Evolutionary conservation across 1,139 yeast genomes (phyloP).

Genomic region (Kluyveromyces sp.): DNA sequence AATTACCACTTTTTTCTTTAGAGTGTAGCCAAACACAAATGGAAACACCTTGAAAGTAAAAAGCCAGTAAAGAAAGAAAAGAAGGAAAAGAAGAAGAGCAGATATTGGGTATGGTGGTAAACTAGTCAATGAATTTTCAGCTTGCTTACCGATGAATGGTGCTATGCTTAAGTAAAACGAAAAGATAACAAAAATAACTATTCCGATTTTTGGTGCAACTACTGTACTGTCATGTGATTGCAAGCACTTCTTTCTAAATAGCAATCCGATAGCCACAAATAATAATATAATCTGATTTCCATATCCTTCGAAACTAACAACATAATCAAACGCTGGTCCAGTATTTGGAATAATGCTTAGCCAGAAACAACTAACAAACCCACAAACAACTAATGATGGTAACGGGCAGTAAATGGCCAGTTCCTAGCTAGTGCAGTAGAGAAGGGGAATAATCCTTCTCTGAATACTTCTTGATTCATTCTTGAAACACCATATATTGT

Average conservation of each 20-base stretch:
- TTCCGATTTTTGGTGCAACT: slow-evolving; percentile 39
- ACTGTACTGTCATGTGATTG: not conserved
- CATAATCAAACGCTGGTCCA: slow-evolving; percentile 49
- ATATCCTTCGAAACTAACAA: slow-evolving; percentile 52
- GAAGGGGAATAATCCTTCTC: slow-evolving; percentile 56
- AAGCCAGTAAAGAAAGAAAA: slow-evolving; percentile 43
- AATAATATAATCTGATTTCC: slow-evolving; percentile 45
- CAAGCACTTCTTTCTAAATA: slow-evolving; percentile 35
- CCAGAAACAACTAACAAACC: slow-evolving; percentile 32
- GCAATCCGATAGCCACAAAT: slow-evolving; percentile 45
- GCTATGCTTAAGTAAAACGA: slow-evolving; percentile 38
- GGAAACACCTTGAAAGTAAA: slow-evolving; percentile 42
- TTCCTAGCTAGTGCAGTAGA: slow-evolving; percentile 47
- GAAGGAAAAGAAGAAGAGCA: slow-evolving; percentile 31
- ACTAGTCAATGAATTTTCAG: slow-evolving; percentile 37
- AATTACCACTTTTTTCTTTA: slow-evolving; percentile 34
- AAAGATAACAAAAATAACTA: slow-evolving; percentile 35
- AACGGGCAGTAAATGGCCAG: slow-evolving; percentile 53
- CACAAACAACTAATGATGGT: slow-evolving; percentile 35
- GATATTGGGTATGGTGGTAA: slow-evolving; percentile 49
- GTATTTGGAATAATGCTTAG: slow-evolving; percentile 40
- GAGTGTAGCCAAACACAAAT: slow-evolving; percentile 35
- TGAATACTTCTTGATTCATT: slow-evolving; percentile 55
- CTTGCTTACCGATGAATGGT: slow-evolving; percentile 38
- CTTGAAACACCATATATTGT: slow-evolving; percentile 53